Conservation (phyloP, 768 basidiomycete genomes). For the Fomitopsis pulvina region DNA sequence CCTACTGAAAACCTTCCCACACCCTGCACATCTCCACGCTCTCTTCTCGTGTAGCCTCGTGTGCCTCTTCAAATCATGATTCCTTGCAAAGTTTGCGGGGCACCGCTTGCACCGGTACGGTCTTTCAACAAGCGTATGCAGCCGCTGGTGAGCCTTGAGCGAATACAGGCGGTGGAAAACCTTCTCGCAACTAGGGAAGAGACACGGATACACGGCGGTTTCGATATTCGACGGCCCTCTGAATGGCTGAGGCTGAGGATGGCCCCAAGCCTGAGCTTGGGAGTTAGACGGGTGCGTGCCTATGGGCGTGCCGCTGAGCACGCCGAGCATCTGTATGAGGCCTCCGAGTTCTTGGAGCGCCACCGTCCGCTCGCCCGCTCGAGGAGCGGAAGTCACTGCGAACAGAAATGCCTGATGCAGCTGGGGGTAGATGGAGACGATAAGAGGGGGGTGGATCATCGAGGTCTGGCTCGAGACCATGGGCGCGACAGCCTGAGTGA, state of each 20-base stretch:
- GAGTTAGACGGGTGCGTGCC: constrained; percentile 27
- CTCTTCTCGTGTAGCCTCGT: constrained; percentile 62
- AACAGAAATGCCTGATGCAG: constrained; percentile 78
- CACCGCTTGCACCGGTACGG: constrained; percentile 60
- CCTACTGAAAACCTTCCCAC: constrained; percentile 68
- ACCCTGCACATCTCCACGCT: constrained; percentile 70
- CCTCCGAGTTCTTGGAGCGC: constrained; percentile 70
- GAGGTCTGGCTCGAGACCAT: constrained; percentile 25
- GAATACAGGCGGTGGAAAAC: constrained; percentile 63
- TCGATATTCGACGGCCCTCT: constrained; percentile 42
- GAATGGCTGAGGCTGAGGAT: constrained; percentile 24
- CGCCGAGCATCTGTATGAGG: constrained; percentile 78
- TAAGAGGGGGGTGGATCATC: constrained; percentile 47
- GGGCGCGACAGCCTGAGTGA: constrained; percentile 44
- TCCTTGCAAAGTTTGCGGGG: constrained; percentile 71
- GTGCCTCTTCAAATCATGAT: constrained; percentile 79
- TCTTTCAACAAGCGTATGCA: constrained; percentile 50
- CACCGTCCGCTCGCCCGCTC: constrained; percentile 37
- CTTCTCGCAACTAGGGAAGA: constrained; percentile 57
- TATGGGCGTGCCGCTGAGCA: constrained; percentile 74
- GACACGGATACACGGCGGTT: constrained; percentile 77
- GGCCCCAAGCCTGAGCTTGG: constrained; percentile 9
- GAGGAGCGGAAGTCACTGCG: constrained; percentile 51
- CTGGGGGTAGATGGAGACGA: constrained; percentile 65
- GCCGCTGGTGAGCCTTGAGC: constrained; percentile 64